These are phyloP conservation scores for Syzygium aqueum DNA, from an alignment of 345 rosid species.

Conservation along the genomic window DNA sequence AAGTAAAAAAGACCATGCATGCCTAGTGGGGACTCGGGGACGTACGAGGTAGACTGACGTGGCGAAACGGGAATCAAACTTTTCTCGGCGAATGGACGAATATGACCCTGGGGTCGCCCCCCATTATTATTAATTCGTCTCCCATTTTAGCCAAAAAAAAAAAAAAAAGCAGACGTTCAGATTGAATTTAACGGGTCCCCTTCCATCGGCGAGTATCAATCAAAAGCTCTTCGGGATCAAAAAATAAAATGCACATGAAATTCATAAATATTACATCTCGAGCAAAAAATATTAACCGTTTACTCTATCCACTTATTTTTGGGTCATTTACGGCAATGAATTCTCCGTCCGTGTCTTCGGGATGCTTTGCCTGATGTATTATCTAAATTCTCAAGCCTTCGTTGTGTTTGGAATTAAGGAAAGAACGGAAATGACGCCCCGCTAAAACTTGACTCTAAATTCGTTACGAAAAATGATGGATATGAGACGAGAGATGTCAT, in stretches of 20 bases:
- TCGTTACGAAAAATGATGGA: not conserved
- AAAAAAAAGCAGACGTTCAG: too few relatives aligned
- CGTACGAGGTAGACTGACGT: not conserved
- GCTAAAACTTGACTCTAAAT: not conserved
- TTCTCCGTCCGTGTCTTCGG: not conserved
- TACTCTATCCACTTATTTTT: too few relatives aligned
- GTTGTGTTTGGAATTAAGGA: too few relatives aligned
- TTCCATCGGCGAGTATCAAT: too few relatives aligned
- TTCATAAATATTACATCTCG: not conserved
- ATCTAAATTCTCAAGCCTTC: accelerated
- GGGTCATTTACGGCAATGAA: not conserved
- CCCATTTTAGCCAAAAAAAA: not conserved
- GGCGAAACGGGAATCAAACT: not conserved
- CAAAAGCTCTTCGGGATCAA: too few relatives aligned
- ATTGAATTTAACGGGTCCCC: too few relatives aligned
- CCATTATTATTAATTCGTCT: too few relatives aligned
- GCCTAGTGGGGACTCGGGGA: not conserved
- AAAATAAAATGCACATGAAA: not conserved
- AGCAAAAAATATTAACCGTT: not conserved
- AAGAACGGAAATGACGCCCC: not conserved
- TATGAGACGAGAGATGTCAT: not conserved
- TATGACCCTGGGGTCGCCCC: not conserved
- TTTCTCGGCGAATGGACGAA: not conserved
- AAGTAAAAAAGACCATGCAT: not conserved
- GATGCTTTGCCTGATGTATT: not conserved